A percentile compares a stretch with the other conserved stretches of the same genome.
Conservation (phyloP, 257 asterid species). For the Osmanthus fragrans region DNA sequence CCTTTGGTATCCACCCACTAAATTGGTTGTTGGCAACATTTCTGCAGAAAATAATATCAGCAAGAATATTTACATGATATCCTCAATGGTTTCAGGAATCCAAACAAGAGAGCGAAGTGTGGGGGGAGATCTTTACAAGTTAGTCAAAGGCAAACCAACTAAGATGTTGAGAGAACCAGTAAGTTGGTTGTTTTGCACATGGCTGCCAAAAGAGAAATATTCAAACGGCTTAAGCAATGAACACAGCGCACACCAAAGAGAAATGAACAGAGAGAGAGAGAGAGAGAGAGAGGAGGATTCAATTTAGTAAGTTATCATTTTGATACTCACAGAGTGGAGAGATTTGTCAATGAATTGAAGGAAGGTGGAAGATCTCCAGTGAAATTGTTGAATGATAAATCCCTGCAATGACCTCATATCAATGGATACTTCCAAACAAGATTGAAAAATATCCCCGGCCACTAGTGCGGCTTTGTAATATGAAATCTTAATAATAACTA, state of each 20-base stretch:
- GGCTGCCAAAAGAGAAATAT: conserved; percentile 50
- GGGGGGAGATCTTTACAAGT: conserved; percentile 59
- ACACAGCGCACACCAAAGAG: background rate
- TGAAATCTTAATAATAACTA: background rate
- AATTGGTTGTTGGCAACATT: conserved; percentile 90
- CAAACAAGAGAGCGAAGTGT: conserved; percentile 4
- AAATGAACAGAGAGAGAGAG: background rate
- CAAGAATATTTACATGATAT: conserved; percentile 16
- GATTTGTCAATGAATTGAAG: conserved; percentile 65
- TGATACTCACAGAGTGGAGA: conserved; percentile 82
- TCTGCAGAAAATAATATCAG: conserved; percentile 44
- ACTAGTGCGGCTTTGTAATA: background rate
- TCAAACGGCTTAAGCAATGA: conserved; percentile 26
- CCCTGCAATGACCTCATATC: conserved; percentile 57
- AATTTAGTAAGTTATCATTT: conserved; percentile 3
- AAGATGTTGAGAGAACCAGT: conserved; percentile 77
- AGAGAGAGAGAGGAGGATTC: background rate
- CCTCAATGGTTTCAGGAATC: conserved; percentile 16
- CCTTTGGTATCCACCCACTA: conserved; percentile 91
- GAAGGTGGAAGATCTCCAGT: conserved; percentile 89
- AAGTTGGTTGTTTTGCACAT: conserved; percentile 72
- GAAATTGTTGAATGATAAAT: conserved; percentile 77
- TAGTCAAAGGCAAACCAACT: conserved; percentile 70
- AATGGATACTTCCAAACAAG: conserved; percentile 16
- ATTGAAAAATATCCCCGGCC: conserved; percentile 1